Conservation (phyloP, 306 rosid species). For the barrel medic (Medicago truncatula) region DNA sequence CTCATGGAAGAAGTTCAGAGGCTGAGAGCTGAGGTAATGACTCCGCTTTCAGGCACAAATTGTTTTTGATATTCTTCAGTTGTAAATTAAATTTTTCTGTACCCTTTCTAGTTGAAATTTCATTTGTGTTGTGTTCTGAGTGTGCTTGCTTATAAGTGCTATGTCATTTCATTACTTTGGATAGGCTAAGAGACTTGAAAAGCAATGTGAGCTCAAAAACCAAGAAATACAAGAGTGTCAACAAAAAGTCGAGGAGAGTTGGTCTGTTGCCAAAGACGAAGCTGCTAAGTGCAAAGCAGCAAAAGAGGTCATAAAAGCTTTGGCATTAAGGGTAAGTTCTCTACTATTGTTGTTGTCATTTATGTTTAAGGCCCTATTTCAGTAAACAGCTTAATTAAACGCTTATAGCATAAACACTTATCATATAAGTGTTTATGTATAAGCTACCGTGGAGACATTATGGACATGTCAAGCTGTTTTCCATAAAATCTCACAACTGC, state of each 20-base stretch:
- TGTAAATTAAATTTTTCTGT: slow-evolving; percentile 26
- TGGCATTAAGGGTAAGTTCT: slow-evolving; percentile 67
- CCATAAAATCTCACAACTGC: not conserved
- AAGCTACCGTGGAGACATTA: too few relatives aligned
- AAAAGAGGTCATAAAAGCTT: slow-evolving; percentile 73
- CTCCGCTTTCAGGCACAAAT: not conserved
- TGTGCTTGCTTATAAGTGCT: slow-evolving; percentile 14
- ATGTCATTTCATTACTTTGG: slow-evolving; percentile 34
- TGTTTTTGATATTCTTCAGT: not conserved
- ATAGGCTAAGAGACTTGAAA: slow-evolving; percentile 70
- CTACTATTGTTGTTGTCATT: not conserved
- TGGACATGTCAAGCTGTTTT: not conserved
- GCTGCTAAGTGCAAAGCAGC: slow-evolving; percentile 76
- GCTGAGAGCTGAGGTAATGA: slow-evolving; percentile 70
- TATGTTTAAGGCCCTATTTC: not conserved
- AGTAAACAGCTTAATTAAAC: not conserved
- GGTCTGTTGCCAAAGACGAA: slow-evolving; percentile 73
- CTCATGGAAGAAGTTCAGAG: slow-evolving; percentile 66
- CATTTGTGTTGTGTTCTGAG: slow-evolving; percentile 1
- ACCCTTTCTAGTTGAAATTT: slow-evolving; percentile 2
- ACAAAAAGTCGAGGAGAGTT: slow-evolving; percentile 63
- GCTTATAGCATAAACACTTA: not conserved
- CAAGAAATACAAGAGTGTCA: slow-evolving; percentile 63
- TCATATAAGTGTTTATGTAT: not conserved
- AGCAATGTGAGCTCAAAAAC: slow-evolving; percentile 58